Evolutionary conservation across 1,284 basidiomycete genomes (phyloP), one percentile per base, ranked within the genome.

Genomic region (Grifola frondosa): DNA sequence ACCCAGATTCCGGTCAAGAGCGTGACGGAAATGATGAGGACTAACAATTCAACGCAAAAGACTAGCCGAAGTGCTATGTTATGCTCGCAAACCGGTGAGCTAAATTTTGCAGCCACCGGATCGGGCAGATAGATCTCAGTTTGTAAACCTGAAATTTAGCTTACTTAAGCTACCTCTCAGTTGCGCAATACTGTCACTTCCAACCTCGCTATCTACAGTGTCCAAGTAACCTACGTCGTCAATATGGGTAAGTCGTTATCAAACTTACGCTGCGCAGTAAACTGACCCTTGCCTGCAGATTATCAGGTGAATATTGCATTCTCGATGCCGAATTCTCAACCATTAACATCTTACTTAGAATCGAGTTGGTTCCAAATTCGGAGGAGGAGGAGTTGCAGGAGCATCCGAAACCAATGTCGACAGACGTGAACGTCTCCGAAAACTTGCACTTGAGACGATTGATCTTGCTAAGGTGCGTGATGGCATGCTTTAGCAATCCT

Each of bases 361-460:
- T 75, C 89, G 91, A 65, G 92, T 94, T 40, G 93, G 93, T 37
- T 94, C 91, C 40, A 97, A 96, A 66, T 96, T 97, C 62, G 93
- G 94, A 54, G 91, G 92, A 46, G 93, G 93, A 61, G 94, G 93
- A 75, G 91, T 94, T 40, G 89, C 91, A 34, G 90, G 92, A 23
- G 88, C 88, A 19, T 90, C 86, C 23, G 97, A 99, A 70, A 87
- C 86, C 30, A 97, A 97, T 63, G 88, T 99, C 9, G 96, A 99
- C 72, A 77, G 97, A 46, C 77, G 97, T 49, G 97, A 99, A 66
- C 86, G 97, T 36, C 75, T 99, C 34, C 75, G 95, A 47, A 98
- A 98, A 70, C 84, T 99, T 23, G 97, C 93, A 3, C 71, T 97
- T 48, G 94, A 97, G 71, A 97, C 95, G 0, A 97, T 97, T 59